A percentile compares a stretch with the other conserved stretches of the same genome.
phyloP scores from a whole-genome alignment of 257 asterid species.

The Catharanthus roseus region DNA sequence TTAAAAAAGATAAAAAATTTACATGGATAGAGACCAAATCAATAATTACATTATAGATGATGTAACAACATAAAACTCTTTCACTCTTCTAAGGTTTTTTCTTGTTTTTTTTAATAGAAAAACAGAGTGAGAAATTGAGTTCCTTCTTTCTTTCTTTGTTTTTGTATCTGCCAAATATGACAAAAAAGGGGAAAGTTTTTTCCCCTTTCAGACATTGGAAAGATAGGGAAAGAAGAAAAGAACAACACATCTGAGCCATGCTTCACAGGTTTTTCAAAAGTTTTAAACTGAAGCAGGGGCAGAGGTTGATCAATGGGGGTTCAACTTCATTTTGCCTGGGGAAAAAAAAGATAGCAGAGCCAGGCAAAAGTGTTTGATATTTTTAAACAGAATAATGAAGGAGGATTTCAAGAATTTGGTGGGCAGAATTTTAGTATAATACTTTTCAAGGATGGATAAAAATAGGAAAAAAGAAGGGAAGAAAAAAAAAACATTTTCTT shows the following conservation, averaged over 20 bases:
- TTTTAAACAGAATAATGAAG: conserved; percentile 8
- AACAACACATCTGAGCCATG: conserved; percentile 40
- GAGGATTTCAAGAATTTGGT: conserved; percentile 14
- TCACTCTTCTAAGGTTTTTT: conserved; percentile 1
- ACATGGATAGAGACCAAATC: conserved; percentile 9
- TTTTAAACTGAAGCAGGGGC: conserved; percentile 36
- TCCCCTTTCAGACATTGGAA: neutral
- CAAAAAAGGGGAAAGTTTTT: conserved; percentile 18
- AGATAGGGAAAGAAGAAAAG: conserved; percentile 15
- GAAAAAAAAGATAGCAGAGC: neutral
- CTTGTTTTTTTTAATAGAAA: conserved; percentile 7
- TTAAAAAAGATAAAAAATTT: neutral
- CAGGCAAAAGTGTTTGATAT: conserved; percentile 11
- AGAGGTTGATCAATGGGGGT: conserved; percentile 35
- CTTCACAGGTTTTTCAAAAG: conserved; percentile 21
- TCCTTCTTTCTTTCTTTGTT: neutral
- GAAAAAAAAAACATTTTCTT: neutral
- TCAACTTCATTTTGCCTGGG: neutral
- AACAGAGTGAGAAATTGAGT: conserved; percentile 9
- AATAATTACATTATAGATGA: conserved; percentile 28
- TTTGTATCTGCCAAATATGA: conserved; percentile 15
- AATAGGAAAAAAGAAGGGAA: conserved; percentile 2
- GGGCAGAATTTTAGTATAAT: conserved; percentile 8
- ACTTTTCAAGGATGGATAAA: conserved; percentile 6
- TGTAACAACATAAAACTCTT: neutral